A percentile compares a stretch with the other conserved stretches of the same genome.
These are phyloP conservation scores for Mucor racemosus DNA, from an alignment of 371 early-diverging fungal genomes.

Conservation along the genomic window DNA sequence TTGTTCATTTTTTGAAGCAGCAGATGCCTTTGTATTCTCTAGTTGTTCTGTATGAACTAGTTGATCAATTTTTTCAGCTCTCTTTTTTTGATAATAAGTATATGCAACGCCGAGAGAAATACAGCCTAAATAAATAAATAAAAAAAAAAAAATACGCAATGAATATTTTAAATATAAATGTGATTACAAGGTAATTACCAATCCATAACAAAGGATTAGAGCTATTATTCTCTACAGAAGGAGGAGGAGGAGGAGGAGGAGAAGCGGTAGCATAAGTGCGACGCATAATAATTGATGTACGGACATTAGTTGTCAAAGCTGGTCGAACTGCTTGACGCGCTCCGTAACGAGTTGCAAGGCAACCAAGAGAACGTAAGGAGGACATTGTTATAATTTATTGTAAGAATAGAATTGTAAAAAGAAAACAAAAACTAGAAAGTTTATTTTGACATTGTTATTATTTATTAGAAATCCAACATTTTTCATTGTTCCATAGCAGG, in stretches of 20 bases:
- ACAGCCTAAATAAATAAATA: slow-evolving; percentile 11
- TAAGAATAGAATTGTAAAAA: slow-evolving; percentile 4
- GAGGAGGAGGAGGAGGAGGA: neutral
- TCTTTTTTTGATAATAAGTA: slow-evolving; percentile 24
- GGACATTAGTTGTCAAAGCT: slow-evolving; percentile 1
- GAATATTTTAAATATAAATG: too few relatives aligned
- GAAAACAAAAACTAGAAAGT: slow-evolving; percentile 4
- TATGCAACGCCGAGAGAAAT: slow-evolving; percentile 28
- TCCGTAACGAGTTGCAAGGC: slow-evolving; percentile 6
- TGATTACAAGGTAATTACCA: slow-evolving; percentile 12
- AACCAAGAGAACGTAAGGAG: slow-evolving; percentile 17
- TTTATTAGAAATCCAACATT: neutral
- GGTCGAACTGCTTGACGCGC: neutral
- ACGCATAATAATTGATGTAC: neutral
- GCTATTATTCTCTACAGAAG: neutral
- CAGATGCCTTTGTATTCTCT: neutral
- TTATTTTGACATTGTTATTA: neutral
- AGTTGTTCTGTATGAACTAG: neutral
- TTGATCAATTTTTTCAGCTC: neutral
- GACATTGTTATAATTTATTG: slow-evolving; percentile 16
- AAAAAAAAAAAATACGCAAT: neutral
- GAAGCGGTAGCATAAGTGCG: slow-evolving; percentile 3
- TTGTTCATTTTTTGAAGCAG: too few relatives aligned
- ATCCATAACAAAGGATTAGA: slow-evolving; percentile 25
- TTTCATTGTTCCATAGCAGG: neutral